Percentiles rank a stretch among this genome's conserved stretches.
phyloP scores from a whole-genome alignment of 2,329 filamentous ascomycete genomes.

The Colletotrichum tropicale region DNA sequence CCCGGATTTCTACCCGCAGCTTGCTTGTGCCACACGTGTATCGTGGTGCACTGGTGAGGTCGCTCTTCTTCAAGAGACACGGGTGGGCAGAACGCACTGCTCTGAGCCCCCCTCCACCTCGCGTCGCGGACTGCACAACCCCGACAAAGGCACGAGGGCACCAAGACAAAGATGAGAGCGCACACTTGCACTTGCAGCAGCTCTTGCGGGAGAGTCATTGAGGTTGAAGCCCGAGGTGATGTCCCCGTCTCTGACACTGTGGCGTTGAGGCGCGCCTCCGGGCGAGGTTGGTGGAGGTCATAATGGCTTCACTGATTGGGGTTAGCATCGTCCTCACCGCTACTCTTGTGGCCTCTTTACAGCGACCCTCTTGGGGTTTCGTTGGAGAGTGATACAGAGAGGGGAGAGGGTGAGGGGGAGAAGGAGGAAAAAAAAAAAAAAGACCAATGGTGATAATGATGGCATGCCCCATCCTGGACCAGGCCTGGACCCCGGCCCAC shows the following conservation, averaged over 20 bases:
- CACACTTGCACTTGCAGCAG: not conserved
- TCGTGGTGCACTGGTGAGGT: not conserved
- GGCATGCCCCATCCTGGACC: not conserved
- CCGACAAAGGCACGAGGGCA: not conserved
- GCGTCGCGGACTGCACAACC: not conserved
- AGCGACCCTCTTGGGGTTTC: slow-evolving; percentile 18
- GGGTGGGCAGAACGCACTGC: not conserved
- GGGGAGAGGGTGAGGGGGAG: not conserved
- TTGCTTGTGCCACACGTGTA: not conserved
- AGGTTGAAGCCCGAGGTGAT: not conserved
- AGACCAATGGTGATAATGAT: not conserved
- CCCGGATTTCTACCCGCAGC: slow-evolving; percentile 14
- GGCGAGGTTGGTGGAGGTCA: slow-evolving; percentile 12
- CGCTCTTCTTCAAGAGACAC: not conserved
- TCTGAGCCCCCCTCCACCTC: not conserved
- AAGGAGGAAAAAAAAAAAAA: not conserved
- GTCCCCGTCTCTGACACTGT: slow-evolving; percentile 5
- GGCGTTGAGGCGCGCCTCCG: slow-evolving; percentile 17
- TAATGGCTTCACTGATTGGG: slow-evolving; percentile 20
- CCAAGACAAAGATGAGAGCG: not conserved
- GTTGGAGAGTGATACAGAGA: not conserved
- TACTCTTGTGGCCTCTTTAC: slow-evolving; percentile 24
- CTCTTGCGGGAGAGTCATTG: not conserved
- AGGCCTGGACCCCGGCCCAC: slow-evolving; percentile 7
- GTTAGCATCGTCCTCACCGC: slow-evolving; percentile 24